Evolutionary conservation across 192 early-diverging fungal genomes (phyloP).

Genomic region (Coemansia umbellata): DNA sequence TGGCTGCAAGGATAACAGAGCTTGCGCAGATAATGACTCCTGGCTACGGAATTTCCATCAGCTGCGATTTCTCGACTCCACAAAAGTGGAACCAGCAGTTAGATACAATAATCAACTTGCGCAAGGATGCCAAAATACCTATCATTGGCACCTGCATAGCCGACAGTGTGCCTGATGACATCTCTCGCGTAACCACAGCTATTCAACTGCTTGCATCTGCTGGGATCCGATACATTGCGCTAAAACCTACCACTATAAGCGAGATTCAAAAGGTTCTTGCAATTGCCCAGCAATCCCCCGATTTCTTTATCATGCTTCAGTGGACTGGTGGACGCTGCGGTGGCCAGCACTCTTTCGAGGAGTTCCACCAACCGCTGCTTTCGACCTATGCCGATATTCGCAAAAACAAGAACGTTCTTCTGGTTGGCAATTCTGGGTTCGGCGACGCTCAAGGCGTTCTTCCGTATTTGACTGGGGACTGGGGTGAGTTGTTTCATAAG

Average conservation of each 20-base stretch:
- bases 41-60: constrained; percentile 84
- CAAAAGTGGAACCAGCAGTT: constrained; percentile 49
- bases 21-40: constrained; percentile 69
- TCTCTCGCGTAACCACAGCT: not conserved
- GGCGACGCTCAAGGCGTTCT: constrained; percentile 79
- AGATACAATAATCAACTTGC: constrained; percentile 67
- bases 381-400: constrained; percentile 79
- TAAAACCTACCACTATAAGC: constrained; percentile 77
- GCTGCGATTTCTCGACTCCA: constrained; percentile 46
- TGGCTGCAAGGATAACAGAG: constrained; percentile 67
- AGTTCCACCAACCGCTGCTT: constrained; percentile 84
- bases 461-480: constrained; percentile 86
- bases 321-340: constrained; percentile 96
- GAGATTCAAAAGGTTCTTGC: constrained; percentile 72
- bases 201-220: constrained; percentile 66
- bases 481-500: constrained; percentile 70
- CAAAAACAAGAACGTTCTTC: constrained; percentile 71
- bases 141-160: constrained; percentile 83
- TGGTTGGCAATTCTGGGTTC: constrained; percentile 91
- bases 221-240: constrained; percentile 76
- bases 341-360: constrained; percentile 91
- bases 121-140: constrained; percentile 74
- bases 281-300: constrained; percentile 75
- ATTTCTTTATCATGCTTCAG: constrained; percentile 80
- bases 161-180: constrained; percentile 65